Evolutionary conservation across 805 yeast genomes (phyloP).

Genomic region (Deakozyma indianensis): DNA sequence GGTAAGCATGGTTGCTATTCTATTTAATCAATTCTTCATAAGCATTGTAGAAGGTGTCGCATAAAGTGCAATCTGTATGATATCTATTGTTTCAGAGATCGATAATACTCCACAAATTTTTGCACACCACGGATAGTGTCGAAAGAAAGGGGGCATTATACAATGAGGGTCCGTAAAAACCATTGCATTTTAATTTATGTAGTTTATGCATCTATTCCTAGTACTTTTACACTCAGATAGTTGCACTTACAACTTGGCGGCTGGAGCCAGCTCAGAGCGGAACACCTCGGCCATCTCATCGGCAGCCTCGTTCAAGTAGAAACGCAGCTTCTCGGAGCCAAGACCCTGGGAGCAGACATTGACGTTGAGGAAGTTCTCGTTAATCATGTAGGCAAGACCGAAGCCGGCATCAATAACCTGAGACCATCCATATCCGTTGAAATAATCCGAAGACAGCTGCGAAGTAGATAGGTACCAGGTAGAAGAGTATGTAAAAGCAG

Average conservation of each 20-base stretch:
- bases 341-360: slow-evolving; percentile 66
- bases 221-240: no score
- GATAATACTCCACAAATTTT: no score
- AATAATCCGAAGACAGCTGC: slow-evolving; percentile 70
- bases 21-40: no score
- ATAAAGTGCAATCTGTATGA: no score
- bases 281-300: slow-evolving; percentile 65
- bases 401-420: slow-evolving; percentile 90
- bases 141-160: no score
- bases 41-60: no score
- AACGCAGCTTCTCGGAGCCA: slow-evolving; percentile 33
- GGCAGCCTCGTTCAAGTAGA: slow-evolving; percentile 63
- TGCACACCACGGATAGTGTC: no score
- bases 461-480: slow-evolving; percentile 85
- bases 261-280: slow-evolving; percentile 17
- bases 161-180: no score
- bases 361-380: slow-evolving; percentile 70
- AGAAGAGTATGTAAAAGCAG: slow-evolving; percentile 58
- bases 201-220: not conserved
- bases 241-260: slow-evolving; percentile 25
- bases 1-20: no score
- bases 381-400: slow-evolving; percentile 88
- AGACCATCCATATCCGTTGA: slow-evolving; percentile 92
- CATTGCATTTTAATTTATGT: no score
- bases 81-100: no score